phyloP scores from a whole-genome alignment of 306 rosid genomes.

The Oemleria cerasiformis region DNA sequence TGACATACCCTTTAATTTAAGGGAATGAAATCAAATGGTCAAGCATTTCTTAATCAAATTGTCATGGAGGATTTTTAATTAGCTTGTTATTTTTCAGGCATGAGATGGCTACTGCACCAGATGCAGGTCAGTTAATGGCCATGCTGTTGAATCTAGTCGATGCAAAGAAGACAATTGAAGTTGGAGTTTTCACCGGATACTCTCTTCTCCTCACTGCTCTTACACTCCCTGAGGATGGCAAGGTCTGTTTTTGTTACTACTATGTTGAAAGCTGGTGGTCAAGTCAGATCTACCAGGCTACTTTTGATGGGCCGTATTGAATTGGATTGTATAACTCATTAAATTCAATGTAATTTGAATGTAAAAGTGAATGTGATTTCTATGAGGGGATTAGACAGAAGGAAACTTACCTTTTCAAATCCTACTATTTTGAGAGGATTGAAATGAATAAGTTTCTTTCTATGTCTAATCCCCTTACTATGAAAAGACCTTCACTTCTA shows the following conservation, averaged over 20 bases:
- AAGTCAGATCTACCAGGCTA: no score
- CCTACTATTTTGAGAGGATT: no score
- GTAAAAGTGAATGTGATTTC: no score
- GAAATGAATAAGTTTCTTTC: no score
- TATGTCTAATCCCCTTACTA: no score
- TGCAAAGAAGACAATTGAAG: slow-evolving; percentile 56
- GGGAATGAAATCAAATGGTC: neutral
- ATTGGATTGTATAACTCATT: no score
- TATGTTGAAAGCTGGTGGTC: neutral
- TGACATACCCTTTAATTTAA: neutral
- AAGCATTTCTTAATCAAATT: neutral
- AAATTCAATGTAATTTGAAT: no score
- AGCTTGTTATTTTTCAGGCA: slow-evolving; percentile 29
- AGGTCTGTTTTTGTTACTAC: slow-evolving; percentile 11
- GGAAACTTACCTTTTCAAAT: no score
- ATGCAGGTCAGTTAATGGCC: slow-evolving; percentile 45
- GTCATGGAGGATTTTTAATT: neutral
- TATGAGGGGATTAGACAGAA: no score
- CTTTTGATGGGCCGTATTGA: no score
- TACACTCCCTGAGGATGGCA: slow-evolving; percentile 50
- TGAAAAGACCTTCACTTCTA: no score
- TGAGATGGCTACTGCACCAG: slow-evolving; percentile 38
- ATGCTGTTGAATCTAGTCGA: slow-evolving; percentile 45
- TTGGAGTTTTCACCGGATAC: slow-evolving; percentile 63
- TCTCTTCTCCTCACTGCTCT: slow-evolving; percentile 74